phyloP scores from a whole-genome alignment of 2,329 filamentous ascomycete species.

The Fusarium foetens region DNA sequence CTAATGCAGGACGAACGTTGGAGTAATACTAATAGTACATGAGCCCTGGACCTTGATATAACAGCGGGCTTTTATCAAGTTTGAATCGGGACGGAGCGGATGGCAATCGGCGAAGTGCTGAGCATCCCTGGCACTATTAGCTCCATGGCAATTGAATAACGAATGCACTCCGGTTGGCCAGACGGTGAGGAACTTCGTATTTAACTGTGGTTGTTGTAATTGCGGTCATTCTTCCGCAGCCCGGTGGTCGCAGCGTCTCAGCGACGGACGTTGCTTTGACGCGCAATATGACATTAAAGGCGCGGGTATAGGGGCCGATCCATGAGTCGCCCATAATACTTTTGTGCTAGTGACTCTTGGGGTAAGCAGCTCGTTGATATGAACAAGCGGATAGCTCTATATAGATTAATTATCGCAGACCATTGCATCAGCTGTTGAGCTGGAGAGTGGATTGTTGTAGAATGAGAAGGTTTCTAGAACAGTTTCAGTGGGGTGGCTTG shows the following conservation, averaged over 20 bases:
- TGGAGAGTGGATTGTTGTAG: slow-evolving; percentile 29
- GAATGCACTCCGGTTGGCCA: slow-evolving; percentile 20
- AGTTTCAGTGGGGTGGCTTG: slow-evolving; percentile 34
- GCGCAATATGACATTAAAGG: slow-evolving; percentile 11
- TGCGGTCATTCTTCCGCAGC: slow-evolving; percentile 29
- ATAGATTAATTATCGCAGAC: background rate
- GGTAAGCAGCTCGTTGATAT: background rate
- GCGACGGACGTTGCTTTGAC: slow-evolving; percentile 17
- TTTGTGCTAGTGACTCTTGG: background rate
- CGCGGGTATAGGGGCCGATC: slow-evolving; percentile 7
- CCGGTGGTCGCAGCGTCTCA: slow-evolving; percentile 37
- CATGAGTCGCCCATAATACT: background rate
- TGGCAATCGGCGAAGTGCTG: slow-evolving; percentile 9
- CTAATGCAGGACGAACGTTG: slow-evolving; percentile 25
- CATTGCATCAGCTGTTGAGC: slow-evolving; percentile 21
- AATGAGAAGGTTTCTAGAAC: slow-evolving; percentile 46
- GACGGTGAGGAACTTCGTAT: slow-evolving; percentile 33
- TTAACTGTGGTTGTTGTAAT: slow-evolving; percentile 21
- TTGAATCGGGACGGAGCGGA: slow-evolving; percentile 24
- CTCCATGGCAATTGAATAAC: background rate
- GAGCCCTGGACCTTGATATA: slow-evolving; percentile 29
- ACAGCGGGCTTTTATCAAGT: slow-evolving; percentile 20
- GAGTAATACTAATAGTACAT: background rate
- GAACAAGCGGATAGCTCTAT: slow-evolving; percentile 6
- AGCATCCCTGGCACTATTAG: background rate